Conservation (phyloP, 495 filamentous ascomycete genomes). For the Neurospora sublineolata region DNA sequence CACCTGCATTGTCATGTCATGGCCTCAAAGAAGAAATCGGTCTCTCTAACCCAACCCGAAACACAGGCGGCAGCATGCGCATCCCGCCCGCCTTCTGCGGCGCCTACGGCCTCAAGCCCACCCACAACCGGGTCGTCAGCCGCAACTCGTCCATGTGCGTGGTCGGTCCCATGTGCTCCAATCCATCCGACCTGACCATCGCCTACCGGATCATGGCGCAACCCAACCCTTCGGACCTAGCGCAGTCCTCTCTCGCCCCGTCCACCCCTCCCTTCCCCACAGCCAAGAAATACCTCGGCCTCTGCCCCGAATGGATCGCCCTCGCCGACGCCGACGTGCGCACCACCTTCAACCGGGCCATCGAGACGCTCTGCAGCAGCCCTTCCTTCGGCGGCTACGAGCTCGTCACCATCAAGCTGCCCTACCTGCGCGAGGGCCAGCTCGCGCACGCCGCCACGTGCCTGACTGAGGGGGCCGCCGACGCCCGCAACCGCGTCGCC, state of each 20-base stretch:
- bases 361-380: slow-evolving; percentile 45
- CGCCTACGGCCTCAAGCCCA: slow-evolving; percentile 78
- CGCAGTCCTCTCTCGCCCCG: slow-evolving; percentile 26
- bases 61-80: slow-evolving; percentile 59
- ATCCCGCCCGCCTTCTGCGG: slow-evolving; percentile 78
- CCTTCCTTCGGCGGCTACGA: slow-evolving; percentile 32
- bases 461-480: slow-evolving; percentile 51
- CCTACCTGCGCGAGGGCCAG: slow-evolving; percentile 62
- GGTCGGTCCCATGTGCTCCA: slow-evolving; percentile 64
- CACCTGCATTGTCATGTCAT: not conserved
- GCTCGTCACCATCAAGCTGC: slow-evolving; percentile 62
- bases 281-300: slow-evolving; percentile 46
- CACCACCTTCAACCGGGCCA: slow-evolving; percentile 43
- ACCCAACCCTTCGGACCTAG: slow-evolving; percentile 46
- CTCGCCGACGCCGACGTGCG: slow-evolving; percentile 53
- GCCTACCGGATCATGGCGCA: slow-evolving; percentile 65
- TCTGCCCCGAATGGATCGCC: slow-evolving; percentile 66
- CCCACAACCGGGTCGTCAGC: slow-evolving; percentile 53
- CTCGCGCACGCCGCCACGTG: slow-evolving; percentile 73
- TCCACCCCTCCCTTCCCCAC: slow-evolving; percentile 33
- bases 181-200: slow-evolving; percentile 69
- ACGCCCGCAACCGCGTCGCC: slow-evolving; percentile 16
- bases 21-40: not conserved
- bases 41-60: not conserved
- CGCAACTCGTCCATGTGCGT: slow-evolving; percentile 55